Conservation (phyloP, 1,284 basidiomycete genomes). For the Ustilago curta region DNA sequence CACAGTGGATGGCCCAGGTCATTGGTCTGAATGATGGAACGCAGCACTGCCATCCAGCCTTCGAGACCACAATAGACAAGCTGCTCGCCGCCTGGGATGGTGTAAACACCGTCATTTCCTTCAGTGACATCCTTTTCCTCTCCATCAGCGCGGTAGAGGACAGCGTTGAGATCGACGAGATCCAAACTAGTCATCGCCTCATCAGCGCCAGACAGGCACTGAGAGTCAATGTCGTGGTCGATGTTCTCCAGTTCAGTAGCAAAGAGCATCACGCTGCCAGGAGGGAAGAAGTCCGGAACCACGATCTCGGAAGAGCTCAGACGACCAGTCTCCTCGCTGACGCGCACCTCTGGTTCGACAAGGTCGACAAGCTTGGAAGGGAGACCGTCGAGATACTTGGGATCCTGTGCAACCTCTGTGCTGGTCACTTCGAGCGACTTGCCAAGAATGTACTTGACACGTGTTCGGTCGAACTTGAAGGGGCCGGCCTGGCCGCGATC, state of each 20-base stretch:
- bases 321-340: conserved; percentile 31
- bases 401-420: conserved; percentile 32
- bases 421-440: conserved; percentile 54
- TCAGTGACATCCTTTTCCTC: conserved; percentile 63
- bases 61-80: conserved; percentile 64
- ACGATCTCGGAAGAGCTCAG: conserved; percentile 55
- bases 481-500: conserved; percentile 56
- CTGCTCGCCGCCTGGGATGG: conserved; percentile 40
- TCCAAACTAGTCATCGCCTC: conserved; percentile 57
- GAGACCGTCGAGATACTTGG: conserved; percentile 49
- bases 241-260: conserved; percentile 59
- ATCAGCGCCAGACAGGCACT: conserved; percentile 53
- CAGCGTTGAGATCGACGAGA: conserved; percentile 60
- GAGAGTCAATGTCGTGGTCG: conserved; percentile 49
- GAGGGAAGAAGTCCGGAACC: conserved; percentile 62
- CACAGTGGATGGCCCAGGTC: conserved; percentile 65
- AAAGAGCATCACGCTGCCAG: conserved; percentile 64
- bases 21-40: conserved; percentile 53
- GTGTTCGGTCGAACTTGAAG: conserved; percentile 57
- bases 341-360: conserved; percentile 46
- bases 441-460: conserved; percentile 57
- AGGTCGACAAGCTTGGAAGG: conserved; percentile 57
- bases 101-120: conserved; percentile 59
- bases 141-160: conserved; percentile 64
- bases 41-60: conserved; percentile 60